These are phyloP conservation scores for Suillus subluteus DNA, from an alignment of 768 basidiomycete species.

Conservation along the genomic window DNA sequence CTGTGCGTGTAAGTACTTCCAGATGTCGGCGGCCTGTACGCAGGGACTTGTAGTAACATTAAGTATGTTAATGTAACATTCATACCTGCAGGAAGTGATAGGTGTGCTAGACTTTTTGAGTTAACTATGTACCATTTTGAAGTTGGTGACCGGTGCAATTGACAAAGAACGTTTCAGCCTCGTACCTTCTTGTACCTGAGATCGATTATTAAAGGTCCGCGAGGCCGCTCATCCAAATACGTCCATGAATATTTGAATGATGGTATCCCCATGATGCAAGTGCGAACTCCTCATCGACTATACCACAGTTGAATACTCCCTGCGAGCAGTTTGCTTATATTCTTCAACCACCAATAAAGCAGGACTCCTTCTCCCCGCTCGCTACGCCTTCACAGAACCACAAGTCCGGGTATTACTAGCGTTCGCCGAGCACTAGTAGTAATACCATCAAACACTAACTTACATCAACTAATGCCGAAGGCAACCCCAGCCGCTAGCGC, in stretches of 20 bases:
- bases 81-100: neutral
- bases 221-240: slow-evolving; percentile 6
- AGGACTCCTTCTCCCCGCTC: neutral
- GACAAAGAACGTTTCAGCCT: neutral
- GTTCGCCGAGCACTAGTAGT: neutral
- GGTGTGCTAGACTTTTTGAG: neutral
- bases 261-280: slow-evolving; percentile 5
- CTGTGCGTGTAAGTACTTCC: neutral
- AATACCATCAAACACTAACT: neutral
- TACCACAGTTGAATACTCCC: neutral
- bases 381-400: neutral
- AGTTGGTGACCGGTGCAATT: neutral
- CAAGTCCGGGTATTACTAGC: neutral
- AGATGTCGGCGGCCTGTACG: neutral
- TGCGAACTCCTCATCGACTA: neutral
- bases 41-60: neutral
- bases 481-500: slow-evolving; percentile 39
- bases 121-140: neutral
- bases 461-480: slow-evolving; percentile 64
- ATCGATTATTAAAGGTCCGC: slow-evolving; percentile 9
- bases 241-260: neutral
- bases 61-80: neutral
- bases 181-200: neutral
- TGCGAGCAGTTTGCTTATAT: neutral
- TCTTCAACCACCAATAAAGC: neutral